These are phyloP conservation scores for Lactarius indigo DNA, from an alignment of 768 basidiomycete genomes.

Conservation along the genomic window DNA sequence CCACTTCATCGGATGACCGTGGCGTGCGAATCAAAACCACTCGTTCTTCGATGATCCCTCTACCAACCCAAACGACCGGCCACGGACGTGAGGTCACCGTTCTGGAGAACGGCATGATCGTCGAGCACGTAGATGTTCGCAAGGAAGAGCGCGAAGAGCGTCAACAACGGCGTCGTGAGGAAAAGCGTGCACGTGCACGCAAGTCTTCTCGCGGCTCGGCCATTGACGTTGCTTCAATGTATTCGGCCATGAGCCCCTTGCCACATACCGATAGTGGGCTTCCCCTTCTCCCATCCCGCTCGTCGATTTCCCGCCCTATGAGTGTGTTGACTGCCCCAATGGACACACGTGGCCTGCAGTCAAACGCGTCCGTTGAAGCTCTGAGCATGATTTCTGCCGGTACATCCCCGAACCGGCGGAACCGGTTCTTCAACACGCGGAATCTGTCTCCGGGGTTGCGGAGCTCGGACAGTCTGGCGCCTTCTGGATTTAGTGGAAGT, in stretches of 20 bases:
- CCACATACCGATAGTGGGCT: constrained; percentile 56
- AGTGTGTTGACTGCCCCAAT: constrained; percentile 59
- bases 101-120: constrained; percentile 84
- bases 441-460: constrained; percentile 69
- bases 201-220: constrained; percentile 71
- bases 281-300: constrained; percentile 39
- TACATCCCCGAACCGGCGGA: constrained; percentile 54
- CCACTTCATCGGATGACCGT: constrained; percentile 51
- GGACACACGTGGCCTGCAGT: constrained; percentile 55
- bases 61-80: constrained; percentile 37
- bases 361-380: constrained; percentile 76
- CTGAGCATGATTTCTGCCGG: constrained; percentile 61
- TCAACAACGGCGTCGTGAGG: constrained; percentile 68
- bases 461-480: constrained; percentile 78
- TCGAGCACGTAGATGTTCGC: constrained; percentile 81
- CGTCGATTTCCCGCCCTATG: constrained; percentile 42
- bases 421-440: constrained; percentile 75
- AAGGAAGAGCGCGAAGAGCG: constrained; percentile 74
- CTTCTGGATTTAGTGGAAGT: constrained; percentile 80
- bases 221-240: constrained; percentile 69
- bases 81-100: constrained; percentile 73
- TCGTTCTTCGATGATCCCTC: constrained; percentile 34
- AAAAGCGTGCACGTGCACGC: constrained; percentile 53
- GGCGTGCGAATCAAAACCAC: constrained; percentile 73
- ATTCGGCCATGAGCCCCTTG: constrained; percentile 59